Evolutionary conservation across 345 rosid genomes (phyloP), one percentile per base, ranked within the genome.

Genomic region (Ceriops decandra): DNA sequence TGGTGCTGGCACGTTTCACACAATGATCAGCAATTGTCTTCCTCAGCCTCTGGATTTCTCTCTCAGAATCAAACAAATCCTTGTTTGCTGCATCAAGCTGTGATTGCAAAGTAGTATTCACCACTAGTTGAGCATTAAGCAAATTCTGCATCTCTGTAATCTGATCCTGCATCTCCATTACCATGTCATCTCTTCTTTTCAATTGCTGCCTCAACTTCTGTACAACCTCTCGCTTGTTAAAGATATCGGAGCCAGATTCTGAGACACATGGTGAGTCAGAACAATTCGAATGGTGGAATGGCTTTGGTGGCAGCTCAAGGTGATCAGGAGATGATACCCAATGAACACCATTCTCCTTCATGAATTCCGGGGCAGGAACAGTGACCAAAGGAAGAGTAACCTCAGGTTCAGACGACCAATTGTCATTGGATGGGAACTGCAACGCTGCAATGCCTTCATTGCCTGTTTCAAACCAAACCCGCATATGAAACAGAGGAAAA

Each of bases 91-190:
- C 74, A 49, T 95, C 95, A 30, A 95, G 75, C 72, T 87, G 99
- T 60, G 92, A 68, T 71, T 87, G 97, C 79, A 90, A 68, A 72
- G 87, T 87, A 57, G 83, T 81, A 24, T 95, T 85, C 67, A 84
- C 88, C n/a, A 82, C 80, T 71, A 85, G 60, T 76, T 91, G 95
- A 49, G 87, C 64, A 68, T 69, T 85, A 7, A 85, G 79, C 5
- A 96, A 90, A 76, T 79, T 95, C 80, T 86, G 91, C 68, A 86
- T 64, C 75, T 86, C 96, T 52, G 71, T 21, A 15, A 90, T 86
- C 83, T 91, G 99, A 68, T 91, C 99, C 76, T 95, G 97, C 99
- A 95, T 95, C 83, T 91, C 99, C 53, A 95, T 74, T 61, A 88
- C 76, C 99, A 95, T 88, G 60, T 91, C 96, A 31, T 95, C 99